These are phyloP conservation scores for Kurtzmaniella quercitrusa DNA, from an alignment of 1,139 yeast species.

Conservation along the genomic window DNA sequence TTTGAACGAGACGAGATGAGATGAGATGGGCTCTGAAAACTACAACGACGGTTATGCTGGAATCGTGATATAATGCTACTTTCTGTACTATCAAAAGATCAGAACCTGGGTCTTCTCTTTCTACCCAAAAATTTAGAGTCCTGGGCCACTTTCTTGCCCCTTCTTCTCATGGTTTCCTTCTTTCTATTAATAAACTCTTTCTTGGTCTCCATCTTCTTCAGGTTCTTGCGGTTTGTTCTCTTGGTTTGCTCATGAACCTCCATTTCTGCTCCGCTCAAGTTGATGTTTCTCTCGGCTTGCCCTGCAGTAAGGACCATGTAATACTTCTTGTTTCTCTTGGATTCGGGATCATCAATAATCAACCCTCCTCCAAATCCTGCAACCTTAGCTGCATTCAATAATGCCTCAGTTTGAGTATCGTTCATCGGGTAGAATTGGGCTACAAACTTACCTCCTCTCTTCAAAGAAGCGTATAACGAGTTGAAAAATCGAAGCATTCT, in stretches of 20 bases:
- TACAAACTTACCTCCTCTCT: slow-evolving; percentile 93
- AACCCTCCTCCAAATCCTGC: slow-evolving; percentile 97
- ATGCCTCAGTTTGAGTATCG: slow-evolving; percentile 76
- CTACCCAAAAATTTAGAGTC: slow-evolving; percentile 94
- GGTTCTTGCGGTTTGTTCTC: slow-evolving; percentile 44
- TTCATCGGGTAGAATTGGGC: slow-evolving; percentile 96
- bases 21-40: not conserved
- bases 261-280: slow-evolving; percentile 76
- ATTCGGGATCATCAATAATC: slow-evolving; percentile 89
- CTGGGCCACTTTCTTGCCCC: slow-evolving; percentile 84
- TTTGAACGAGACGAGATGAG: not conserved
- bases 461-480: slow-evolving; percentile 78
- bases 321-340: slow-evolving; percentile 85
- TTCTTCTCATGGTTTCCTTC: slow-evolving; percentile 87
- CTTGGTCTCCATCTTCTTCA: slow-evolving; percentile 62
- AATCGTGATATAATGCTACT: not conserved
- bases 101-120: slow-evolving; percentile 84
- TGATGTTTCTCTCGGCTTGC: slow-evolving; percentile 60
- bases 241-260: slow-evolving; percentile 51
- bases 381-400: slow-evolving; percentile 79
- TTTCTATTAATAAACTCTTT: slow-evolving; percentile 84
- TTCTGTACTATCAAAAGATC: slow-evolving; percentile 6
- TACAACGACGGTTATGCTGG: not conserved
- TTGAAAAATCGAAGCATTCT: slow-evolving; percentile 81
- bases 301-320: slow-evolving; percentile 92